Base-by-base conservation (phyloP, 2,329 filamentous ascomycete species). In the Xylaria hypoxylon region DNA sequence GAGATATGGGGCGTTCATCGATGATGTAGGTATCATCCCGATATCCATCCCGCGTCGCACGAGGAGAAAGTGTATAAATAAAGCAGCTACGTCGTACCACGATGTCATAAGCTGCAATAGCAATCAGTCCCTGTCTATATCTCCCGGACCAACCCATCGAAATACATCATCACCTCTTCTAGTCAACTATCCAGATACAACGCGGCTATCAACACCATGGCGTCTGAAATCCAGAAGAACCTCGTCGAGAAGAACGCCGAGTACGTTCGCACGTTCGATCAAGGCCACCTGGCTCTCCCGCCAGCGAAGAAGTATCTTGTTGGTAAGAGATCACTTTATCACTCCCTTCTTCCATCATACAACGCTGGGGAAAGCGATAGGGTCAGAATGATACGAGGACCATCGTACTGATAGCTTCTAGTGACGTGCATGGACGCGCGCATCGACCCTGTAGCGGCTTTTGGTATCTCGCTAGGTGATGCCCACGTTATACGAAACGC, bases 371-470 rank as follows among this genome's bases (percentile, higher is more conserved):
- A 47, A 11, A 6, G 24, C 7, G 15, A 24, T 13, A 28, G 6
- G 11, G 22, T 22, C 17, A 15, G 24, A 40, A 28, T n/a, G 33
- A 57, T 38, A 38, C 10, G 2, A 10, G 2, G 5, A 7, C 2
- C 15, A 17, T 10, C n/a, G 11, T 51, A 17, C 52, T 62, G 31
- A 38, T 31, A 47, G 38, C 73, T 31, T 47, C 48, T 64, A 86
- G 85, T 95, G 50, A 92, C 91, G 0, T 96, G 92, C 79, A 96
- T 96, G 92, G 92, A 96, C 74, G 90, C 92, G 5, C 88, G 92
- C 58, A 82, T 89, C 72, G 85, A 95, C 72, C 88, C 92, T 0
- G 85, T 87, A 2, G 81, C 85, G 13, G 90, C 90, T 1, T 90
- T 93, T 60, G 90, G 89, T 8, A 90, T 94, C 64, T 80, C 85